These are phyloP conservation scores for Colletotrichum incanum DNA, from an alignment of 2,329 filamentous ascomycete species.

Conservation along the genomic window DNA sequence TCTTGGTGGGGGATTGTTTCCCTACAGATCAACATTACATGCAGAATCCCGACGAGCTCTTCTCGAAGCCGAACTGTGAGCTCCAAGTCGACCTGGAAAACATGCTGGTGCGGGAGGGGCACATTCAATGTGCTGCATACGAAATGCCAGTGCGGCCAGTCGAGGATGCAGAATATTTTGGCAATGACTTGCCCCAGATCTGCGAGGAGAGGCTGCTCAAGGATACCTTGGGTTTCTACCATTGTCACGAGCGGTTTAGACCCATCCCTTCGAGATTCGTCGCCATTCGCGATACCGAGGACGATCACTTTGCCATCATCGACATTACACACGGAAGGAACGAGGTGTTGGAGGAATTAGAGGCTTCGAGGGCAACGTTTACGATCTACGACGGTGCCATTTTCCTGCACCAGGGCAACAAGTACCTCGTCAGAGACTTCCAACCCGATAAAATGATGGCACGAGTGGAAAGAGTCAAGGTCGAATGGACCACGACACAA, in stretches of 20 bases:
- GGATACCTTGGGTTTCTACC: slow-evolving; percentile 87
- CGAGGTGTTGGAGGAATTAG: slow-evolving; percentile 92
- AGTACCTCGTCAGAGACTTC: slow-evolving; percentile 93
- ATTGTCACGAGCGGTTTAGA: slow-evolving; percentile 90
- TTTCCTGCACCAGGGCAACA: slow-evolving; percentile 95
- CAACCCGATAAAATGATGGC: slow-evolving; percentile 85
- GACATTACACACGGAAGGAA: slow-evolving; percentile 89
- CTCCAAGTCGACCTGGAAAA: slow-evolving; percentile 94
- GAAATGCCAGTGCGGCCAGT: slow-evolving; percentile 92
- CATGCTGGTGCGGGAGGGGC: slow-evolving; percentile 91
- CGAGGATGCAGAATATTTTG: slow-evolving; percentile 85
- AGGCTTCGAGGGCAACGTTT: slow-evolving; percentile 94
- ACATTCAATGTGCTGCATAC: slow-evolving; percentile 94
- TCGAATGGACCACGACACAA: slow-evolving; percentile 95
- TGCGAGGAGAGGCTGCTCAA: slow-evolving; percentile 81
- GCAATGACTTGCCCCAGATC: slow-evolving; percentile 78
- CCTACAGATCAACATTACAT: slow-evolving; percentile 97
- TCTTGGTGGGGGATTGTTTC: slow-evolving; percentile 91
- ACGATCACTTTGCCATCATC: slow-evolving; percentile 94
- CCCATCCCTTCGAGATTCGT: slow-evolving; percentile 88
- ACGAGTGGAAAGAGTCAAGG: slow-evolving; percentile 88
- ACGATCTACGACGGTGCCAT: slow-evolving; percentile 98
- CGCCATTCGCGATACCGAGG: slow-evolving; percentile 88
- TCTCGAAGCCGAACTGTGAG: slow-evolving; percentile 90
- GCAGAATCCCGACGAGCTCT: slow-evolving; percentile 94